Percentiles rank a stretch among this genome's conserved stretches.
Evolutionary conservation across 352 stramenopile species (phyloP).

Genomic region (Phytophthora vignae): DNA sequence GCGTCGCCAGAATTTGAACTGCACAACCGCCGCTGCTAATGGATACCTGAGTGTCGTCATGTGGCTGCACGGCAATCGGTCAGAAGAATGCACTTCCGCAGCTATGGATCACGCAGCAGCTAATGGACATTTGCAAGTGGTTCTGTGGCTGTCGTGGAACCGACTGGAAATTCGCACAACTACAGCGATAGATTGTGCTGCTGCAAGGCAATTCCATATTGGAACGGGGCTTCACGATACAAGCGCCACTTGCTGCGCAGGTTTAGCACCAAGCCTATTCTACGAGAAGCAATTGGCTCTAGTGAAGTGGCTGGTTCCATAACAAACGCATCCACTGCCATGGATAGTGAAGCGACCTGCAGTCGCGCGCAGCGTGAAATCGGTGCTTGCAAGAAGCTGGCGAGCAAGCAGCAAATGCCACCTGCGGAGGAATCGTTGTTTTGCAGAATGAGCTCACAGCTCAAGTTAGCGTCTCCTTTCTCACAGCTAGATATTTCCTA

Average conservation of each 20-base stretch:
- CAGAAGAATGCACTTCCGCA: neutral
- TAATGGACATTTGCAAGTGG: constrained; percentile 4
- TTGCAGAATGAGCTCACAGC: too few relatives aligned
- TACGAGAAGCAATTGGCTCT: neutral
- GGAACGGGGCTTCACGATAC: neutral
- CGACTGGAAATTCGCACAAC: neutral
- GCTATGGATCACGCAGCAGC: neutral
- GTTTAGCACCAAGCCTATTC: neutral
- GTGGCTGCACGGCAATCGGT: constrained; percentile 3
- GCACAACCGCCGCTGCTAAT: neutral
- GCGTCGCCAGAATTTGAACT: neutral
- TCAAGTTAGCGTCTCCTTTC: too few relatives aligned
- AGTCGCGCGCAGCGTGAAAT: too few relatives aligned
- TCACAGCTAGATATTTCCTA: too few relatives aligned
- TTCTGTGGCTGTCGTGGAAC: neutral
- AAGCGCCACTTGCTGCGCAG: neutral
- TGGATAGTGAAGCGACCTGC: too few relatives aligned
- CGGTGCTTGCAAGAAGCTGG: too few relatives aligned
- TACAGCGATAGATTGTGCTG: neutral
- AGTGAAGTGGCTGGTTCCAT: neutral
- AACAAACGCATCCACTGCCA: neutral
- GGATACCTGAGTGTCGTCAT: neutral
- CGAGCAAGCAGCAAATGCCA: too few relatives aligned
- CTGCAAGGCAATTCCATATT: neutral
- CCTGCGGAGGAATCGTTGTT: too few relatives aligned